These are phyloP conservation scores for Penicillium lividum DNA, from an alignment of 495 filamentous ascomycete genomes.

Conservation along the genomic window DNA sequence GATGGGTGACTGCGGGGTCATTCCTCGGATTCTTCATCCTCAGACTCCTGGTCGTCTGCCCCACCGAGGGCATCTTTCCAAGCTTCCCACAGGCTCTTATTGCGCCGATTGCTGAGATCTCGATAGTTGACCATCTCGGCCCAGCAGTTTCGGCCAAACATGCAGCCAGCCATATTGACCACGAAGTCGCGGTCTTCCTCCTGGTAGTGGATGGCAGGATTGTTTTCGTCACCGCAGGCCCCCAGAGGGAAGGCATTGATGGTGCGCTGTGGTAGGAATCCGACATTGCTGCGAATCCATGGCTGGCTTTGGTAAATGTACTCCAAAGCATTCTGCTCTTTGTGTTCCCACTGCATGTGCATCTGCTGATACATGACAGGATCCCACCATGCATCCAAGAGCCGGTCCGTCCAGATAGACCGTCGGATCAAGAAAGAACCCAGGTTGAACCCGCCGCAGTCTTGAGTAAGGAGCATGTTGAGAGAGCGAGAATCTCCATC, in stretches of 20 bases:
- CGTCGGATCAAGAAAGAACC: conserved; percentile 92
- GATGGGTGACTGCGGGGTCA: background rate
- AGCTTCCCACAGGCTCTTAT: conserved; percentile 76
- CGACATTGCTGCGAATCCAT: conserved; percentile 86
- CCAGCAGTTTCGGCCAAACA: conserved; percentile 97
- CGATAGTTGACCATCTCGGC: conserved; percentile 94
- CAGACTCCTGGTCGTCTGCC: conserved; percentile 25
- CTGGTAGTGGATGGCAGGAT: conserved; percentile 80
- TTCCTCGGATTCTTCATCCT: conserved; percentile 7
- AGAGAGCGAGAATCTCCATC: conserved; percentile 74
- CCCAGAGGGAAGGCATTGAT: conserved; percentile 93
- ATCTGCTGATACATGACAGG: conserved; percentile 97
- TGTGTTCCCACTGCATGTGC: conserved; percentile 99
- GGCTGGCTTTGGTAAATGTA: conserved; percentile 89
- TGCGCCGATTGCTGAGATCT: conserved; percentile 81
- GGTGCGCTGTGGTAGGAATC: conserved; percentile 86
- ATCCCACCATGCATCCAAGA: conserved; percentile 99
- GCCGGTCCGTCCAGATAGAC: conserved; percentile 82
- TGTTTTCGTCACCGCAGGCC: conserved; percentile 77
- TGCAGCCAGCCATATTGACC: conserved; percentile 99
- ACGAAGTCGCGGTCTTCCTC: conserved; percentile 85
- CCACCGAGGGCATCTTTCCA: conserved; percentile 39
- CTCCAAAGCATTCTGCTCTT: conserved; percentile 94
- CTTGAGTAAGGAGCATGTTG: conserved; percentile 86
- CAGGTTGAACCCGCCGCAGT: conserved; percentile 95